Conservation (phyloP, 106 monocot species). For the Agapanthus africanus region DNA sequence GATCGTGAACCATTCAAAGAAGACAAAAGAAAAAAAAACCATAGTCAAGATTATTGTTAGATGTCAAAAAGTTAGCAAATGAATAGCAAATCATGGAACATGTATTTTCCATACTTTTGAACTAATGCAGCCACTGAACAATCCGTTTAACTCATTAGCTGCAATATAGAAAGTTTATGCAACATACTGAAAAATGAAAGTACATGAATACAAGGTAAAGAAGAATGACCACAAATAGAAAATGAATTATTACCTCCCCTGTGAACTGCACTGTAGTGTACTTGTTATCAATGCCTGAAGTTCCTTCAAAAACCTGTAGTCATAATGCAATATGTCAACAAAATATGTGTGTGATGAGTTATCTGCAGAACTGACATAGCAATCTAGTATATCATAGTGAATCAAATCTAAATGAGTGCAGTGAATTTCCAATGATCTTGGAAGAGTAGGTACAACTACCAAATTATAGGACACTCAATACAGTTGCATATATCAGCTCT, state of each 20-base stretch:
- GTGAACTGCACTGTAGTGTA: constrained; percentile 53
- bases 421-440: background rate
- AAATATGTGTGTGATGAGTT: too few relatives aligned
- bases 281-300: constrained; percentile 52
- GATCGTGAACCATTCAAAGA: background rate
- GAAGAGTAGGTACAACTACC: too few relatives aligned
- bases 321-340: background rate
- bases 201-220: background rate
- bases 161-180: background rate
- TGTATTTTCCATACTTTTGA: too few relatives aligned
- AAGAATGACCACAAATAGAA: background rate
- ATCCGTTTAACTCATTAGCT: background rate
- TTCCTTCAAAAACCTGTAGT: constrained; percentile 48
- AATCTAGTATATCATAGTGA: too few relatives aligned
- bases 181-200: background rate
- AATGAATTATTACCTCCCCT: constrained; percentile 23
- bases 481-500: background rate
- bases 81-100: background rate
- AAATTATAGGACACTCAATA: background rate
- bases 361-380: too few relatives aligned
- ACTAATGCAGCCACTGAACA: background rate
- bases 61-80: background rate
- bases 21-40: background rate
- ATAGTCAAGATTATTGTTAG: background rate
- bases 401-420: too few relatives aligned